These are phyloP conservation scores for Suhomyces xylopsoci DNA, from an alignment of 805 yeast species.

Conservation along the genomic window DNA sequence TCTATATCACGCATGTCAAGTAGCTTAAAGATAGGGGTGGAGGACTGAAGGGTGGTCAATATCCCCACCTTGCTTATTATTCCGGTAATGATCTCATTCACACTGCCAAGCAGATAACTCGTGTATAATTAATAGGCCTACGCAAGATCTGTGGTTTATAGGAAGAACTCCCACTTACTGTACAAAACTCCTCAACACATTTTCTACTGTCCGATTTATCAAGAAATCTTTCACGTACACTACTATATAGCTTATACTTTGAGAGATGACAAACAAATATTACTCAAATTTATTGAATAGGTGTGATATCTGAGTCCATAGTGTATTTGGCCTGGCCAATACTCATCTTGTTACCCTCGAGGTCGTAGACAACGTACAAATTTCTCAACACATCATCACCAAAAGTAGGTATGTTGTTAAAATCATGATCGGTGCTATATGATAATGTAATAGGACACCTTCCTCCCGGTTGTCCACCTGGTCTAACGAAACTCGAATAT, in stretches of 20 bases:
- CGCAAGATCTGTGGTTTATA: too few species aligned
- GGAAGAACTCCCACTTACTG: too few species aligned
- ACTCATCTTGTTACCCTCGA: conserved; percentile 42
- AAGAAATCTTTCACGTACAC: too few species aligned
- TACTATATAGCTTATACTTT: too few species aligned
- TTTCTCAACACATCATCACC: conserved; percentile 53
- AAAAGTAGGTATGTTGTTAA: conserved; percentile 19
- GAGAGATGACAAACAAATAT: background rate
- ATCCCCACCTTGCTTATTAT: too few species aligned
- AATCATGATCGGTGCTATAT: background rate
- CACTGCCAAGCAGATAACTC: too few species aligned
- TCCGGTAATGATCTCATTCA: too few species aligned
- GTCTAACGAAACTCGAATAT: conserved; percentile 2
- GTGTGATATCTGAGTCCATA: background rate
- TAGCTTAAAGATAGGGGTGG: background rate
- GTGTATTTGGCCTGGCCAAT: conserved; percentile 35
- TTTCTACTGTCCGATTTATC: background rate
- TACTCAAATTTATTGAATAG: background rate
- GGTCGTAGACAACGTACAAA: conserved; percentile 54
- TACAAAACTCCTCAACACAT: too few species aligned
- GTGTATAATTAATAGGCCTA: too few species aligned
- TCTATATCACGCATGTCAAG: background rate
- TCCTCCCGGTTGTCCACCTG: background rate
- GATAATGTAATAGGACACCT: background rate
- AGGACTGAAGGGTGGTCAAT: too few species aligned